These are phyloP conservation scores for Xenoacremonium recifei DNA, from an alignment of 2,329 filamentous ascomycete species.

Conservation along the genomic window DNA sequence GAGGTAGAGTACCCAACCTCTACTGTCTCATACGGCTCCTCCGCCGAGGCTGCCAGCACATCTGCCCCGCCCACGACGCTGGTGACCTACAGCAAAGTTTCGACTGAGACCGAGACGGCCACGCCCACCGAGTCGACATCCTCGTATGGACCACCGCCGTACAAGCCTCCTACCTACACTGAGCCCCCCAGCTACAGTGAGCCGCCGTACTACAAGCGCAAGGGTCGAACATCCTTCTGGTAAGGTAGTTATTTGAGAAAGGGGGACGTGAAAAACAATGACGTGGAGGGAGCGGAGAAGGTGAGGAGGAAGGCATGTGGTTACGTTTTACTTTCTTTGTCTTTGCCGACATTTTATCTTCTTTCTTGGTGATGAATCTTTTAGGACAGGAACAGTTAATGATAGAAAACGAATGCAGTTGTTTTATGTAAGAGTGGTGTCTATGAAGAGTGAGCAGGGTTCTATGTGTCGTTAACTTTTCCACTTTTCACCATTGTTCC, in stretches of 20 bases:
- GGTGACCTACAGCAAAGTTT: slow-evolving; percentile 20
- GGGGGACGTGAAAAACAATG: background rate
- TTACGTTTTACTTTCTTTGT: background rate
- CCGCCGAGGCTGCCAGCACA: slow-evolving; percentile 9
- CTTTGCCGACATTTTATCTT: background rate
- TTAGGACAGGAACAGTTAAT: background rate
- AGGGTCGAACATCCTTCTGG: slow-evolving; percentile 13
- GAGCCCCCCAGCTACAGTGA: slow-evolving; percentile 15
- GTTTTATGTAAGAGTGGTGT: no score
- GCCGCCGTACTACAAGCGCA: slow-evolving; percentile 20
- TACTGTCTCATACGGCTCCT: slow-evolving; percentile 9
- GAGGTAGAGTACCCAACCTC: slow-evolving; percentile 4
- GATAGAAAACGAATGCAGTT: background rate
- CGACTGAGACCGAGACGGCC: slow-evolving; percentile 1
- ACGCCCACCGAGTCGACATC: slow-evolving; percentile 3
- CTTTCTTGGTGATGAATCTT: background rate
- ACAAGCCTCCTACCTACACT: slow-evolving; percentile 23
- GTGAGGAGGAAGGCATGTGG: background rate
- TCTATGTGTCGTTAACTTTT: no score
- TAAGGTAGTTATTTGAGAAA: slow-evolving; percentile 1
- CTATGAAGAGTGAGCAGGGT: background rate
- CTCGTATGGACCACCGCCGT: slow-evolving; percentile 7
- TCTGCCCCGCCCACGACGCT: slow-evolving; percentile 21
- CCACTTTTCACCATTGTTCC: no score
- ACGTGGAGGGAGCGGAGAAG: background rate